Evolutionary conservation across 345 rosid genomes (phyloP).

Genomic region (Sonneratia caseolaris): DNA sequence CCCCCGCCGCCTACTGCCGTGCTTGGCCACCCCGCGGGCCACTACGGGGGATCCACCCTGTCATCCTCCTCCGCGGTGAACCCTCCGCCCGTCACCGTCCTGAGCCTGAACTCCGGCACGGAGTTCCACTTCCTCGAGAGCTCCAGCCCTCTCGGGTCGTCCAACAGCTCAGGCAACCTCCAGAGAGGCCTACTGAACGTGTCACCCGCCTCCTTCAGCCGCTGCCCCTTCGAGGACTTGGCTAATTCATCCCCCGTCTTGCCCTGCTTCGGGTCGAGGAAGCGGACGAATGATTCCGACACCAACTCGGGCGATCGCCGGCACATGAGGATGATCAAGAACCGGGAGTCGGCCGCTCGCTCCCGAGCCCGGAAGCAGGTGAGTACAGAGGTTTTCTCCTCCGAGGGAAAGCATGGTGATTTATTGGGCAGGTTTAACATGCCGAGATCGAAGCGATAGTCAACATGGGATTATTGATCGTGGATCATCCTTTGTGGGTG

Average conservation of each 20-base stretch:
- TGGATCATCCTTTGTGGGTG: too few relatives aligned
- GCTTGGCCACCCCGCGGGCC: not conserved
- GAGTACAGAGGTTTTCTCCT: not conserved
- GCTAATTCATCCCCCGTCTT: conserved; percentile 5
- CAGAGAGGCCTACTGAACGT: conserved; percentile 5
- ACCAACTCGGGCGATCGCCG: conserved; percentile 32
- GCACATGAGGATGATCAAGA: conserved; percentile 67
- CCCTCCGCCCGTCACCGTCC: conserved; percentile 35
- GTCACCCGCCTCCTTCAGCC: conserved; percentile 1
- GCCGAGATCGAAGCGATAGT: too few relatives aligned
- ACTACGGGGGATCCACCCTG: not conserved
- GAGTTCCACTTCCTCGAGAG: conserved; percentile 45
- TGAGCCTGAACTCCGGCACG: conserved; percentile 47
- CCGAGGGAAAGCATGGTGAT: too few relatives aligned
- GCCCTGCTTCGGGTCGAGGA: conserved; percentile 27
- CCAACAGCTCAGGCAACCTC: conserved; percentile 20
- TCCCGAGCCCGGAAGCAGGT: conserved; percentile 84
- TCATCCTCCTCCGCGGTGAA: not conserved
- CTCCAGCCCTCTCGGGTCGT: conserved; percentile 26
- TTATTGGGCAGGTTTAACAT: too few relatives aligned
- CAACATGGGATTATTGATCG: too few relatives aligned
- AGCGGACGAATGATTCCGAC: conserved; percentile 40
- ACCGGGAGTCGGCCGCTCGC: conserved; percentile 82
- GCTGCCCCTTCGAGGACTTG: conserved; percentile 5
- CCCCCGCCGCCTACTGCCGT: conserved; percentile 7